Base-by-base conservation (phyloP, 225 moss, liverwort and hornwort species). In the Antitrichia curtipendula region DNA sequence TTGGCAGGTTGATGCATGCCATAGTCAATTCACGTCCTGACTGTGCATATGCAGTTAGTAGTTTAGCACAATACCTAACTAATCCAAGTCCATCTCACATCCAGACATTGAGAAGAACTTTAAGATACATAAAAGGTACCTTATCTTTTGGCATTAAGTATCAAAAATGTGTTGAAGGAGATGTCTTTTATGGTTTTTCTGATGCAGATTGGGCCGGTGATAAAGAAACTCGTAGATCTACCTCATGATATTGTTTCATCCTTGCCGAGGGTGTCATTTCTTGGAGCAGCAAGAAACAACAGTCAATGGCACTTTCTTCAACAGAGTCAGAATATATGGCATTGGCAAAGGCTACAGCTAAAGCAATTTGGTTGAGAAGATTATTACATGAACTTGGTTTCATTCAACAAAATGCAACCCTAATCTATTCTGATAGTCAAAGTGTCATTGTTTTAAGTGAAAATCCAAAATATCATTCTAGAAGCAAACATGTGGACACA, bases 251-350 rank as follows among this genome's bases (percentile, higher is more conserved):
- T 68, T 68, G 38, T 7, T 68, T 38, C 22, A 12, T 68, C 7
- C 4, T 68, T 4, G 38, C 38, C 4, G 2, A 22, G 6, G 68
- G n/a, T 4, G 22, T 68, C 2, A 68, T 38, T 12, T 68, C 16
- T 2, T 68, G 12, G 22, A 38, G 38, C 6, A 68, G 12, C 4
- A 68, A 38, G 12, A 68, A 68, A 2, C 68, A 68, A 68, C 12
- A 22, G 0, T n/a, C 1, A n/a, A 12, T 68, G 0, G 21, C 68
- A 3, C 7, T 68, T 1, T 68, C 68, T 12, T 68, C 68, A 3
- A 68, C 10, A 6, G 7, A 68, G 1, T 38, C 7, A 1, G 12
- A 68, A 13, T 68, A 68, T 0, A 36, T 65, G 65, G 65, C 65
- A 9, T 36, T 65, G 32, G 63, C 32, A 3, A 63, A 63, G 17